phyloP scores from a whole-genome alignment of 1,139 yeast genomes.

The Diutina neorugosa region DNA sequence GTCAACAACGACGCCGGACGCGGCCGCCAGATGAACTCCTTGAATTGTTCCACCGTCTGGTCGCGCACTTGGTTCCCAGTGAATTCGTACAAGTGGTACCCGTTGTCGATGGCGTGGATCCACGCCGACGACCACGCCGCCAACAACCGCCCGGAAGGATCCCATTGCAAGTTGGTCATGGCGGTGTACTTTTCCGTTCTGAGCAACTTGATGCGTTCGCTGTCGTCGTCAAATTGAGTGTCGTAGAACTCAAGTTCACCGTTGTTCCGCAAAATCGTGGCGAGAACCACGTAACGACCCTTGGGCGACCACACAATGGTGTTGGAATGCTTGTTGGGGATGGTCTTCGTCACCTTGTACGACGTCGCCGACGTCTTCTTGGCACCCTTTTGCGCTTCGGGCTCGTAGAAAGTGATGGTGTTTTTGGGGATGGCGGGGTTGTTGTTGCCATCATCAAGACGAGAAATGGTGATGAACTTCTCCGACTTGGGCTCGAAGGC shows the following conservation, averaged over 20 bases:
- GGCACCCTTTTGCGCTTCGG: constrained; percentile 36
- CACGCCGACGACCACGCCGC: constrained; percentile 83
- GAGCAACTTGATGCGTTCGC: constrained; percentile 44
- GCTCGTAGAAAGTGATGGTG: constrained; percentile 69
- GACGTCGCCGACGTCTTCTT: constrained; percentile 13
- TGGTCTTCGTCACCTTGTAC: constrained; percentile 29
- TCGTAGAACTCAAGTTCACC: constrained; percentile 83
- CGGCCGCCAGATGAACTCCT: constrained; percentile 94
- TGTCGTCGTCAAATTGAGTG: constrained; percentile 66
- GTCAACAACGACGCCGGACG: constrained; percentile 75
- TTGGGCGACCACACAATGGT: constrained; percentile 83
- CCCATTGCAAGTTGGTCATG: constrained; percentile 85
- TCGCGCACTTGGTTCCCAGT: constrained; percentile 70
- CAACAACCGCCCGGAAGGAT: constrained; percentile 86
- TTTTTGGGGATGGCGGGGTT: constrained; percentile 67
- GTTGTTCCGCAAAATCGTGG: constrained; percentile 50
- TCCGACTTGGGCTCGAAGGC: constrained; percentile 96
- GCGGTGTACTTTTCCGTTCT: constrained; percentile 60
- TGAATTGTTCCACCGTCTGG: constrained; percentile 72
- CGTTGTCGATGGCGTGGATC: constrained; percentile 81
- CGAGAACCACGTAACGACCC: constrained; percentile 80
- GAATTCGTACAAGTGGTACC: constrained; percentile 78
- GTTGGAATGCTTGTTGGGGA: constrained; percentile 58
- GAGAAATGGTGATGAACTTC: constrained; percentile 70
- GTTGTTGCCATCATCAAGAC: constrained; percentile 46